Base-by-base conservation (phyloP, 495 filamentous ascomycete species). In the Penicilliopsis zonata region DNA sequence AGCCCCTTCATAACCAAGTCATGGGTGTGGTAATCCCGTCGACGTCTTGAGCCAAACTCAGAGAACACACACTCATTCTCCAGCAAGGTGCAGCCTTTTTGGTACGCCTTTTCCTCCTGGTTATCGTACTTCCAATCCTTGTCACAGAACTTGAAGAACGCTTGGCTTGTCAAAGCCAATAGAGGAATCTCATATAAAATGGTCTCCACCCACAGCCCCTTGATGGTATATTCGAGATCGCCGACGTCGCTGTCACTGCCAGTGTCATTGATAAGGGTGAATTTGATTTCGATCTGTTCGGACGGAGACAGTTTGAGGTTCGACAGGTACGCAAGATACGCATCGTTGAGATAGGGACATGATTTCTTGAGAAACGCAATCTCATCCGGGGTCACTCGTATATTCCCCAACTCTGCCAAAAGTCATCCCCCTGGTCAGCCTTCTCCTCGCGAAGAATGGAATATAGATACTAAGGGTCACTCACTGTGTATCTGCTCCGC, bases 121-220 rank as follows among this genome's bases (percentile, higher is more conserved):
- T 72, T 73, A 6, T 76, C 67, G 41, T 95, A 77, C 29, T 68
- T 74, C 90, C 90, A 98, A 46, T 94, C 86, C 23, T 57, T 76
- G 43, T 95, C 80, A 58, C 80, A 79, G 63, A 94, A 95, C 57
- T 79, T 82, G 72, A 98, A 98, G 56, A 94, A 96, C 17, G 92
- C 85, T 52, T 98, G 87, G 40, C 84, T 93, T 1, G 86, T 82
- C 34, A 98, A 58, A 2, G 92, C 83, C 13, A 98, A 72, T 15
- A 98, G 65, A 0, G 90, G 92, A 36, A 96, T 94, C 60, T 98
- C 90, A 55, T 98, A 98, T 30, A 98, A 73, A 29, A 98, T 98
- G 0, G 90, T 94, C 30, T 95, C 88, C 5, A 86, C 69, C 90
- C 90, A 98, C 31, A 75, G 67, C 13, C 90, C 90, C 43, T 73